phyloP scores from a whole-genome alignment of 176 grass and related monocot species.

The Elaeis guineensis region DNA sequence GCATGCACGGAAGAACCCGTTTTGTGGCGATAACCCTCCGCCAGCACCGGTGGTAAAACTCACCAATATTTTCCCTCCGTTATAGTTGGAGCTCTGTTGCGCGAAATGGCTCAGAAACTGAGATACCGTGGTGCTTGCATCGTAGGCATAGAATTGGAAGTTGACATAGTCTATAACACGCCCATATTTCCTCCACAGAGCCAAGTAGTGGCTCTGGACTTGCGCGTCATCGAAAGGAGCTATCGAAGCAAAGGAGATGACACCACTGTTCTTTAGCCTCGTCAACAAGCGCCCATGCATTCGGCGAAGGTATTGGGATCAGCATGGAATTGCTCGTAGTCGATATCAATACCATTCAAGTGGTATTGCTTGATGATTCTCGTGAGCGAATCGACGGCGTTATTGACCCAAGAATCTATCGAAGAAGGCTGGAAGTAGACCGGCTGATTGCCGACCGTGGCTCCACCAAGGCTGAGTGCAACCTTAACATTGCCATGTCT shows the following conservation, averaged over 20 bases:
- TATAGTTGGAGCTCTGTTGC: background rate
- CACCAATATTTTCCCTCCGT: background rate
- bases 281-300: conserved; percentile 6
- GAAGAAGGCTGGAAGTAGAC: conserved; percentile 8
- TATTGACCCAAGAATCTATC: conserved; percentile 5
- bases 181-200: conserved; percentile 5
- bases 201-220: conserved; percentile 2
- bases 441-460: background rate
- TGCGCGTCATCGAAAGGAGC: background rate
- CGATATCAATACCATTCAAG: conserved; percentile 5
- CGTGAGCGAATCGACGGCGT: conserved; percentile 6
- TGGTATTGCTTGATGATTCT: conserved; percentile 6
- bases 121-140: conserved; percentile 1
- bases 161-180: conserved; percentile 12
- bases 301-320: background rate
- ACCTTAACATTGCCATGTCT: background rate
- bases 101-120: conserved; percentile 10
- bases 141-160: conserved; percentile 18
- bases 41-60: background rate
- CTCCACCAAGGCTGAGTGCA: conserved; percentile 12
- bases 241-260: conserved; percentile 7
- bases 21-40: background rate
- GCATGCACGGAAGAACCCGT: conserved; percentile 4
- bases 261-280: conserved; percentile 4
- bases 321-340: conserved; percentile 12